Evolutionary conservation across 441 rosid genomes (phyloP).

Genomic region (Euphorbia celastroides): DNA sequence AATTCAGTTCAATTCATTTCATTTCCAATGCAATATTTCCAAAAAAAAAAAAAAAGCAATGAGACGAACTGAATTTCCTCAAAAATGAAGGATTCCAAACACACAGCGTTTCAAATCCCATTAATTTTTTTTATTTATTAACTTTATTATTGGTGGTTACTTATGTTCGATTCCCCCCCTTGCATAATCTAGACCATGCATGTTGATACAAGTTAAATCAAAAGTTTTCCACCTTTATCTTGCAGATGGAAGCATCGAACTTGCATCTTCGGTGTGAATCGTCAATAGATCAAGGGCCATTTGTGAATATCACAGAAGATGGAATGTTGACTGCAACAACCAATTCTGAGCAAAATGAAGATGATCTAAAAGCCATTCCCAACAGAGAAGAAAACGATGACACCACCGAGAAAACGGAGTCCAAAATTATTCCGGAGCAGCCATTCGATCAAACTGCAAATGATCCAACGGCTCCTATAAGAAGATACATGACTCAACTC

Average conservation of each 20-base stretch:
- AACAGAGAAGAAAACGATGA: slow-evolving; percentile 19
- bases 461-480: slow-evolving; percentile 32
- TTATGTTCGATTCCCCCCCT: too few species aligned
- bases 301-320: slow-evolving; percentile 41
- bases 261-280: slow-evolving; percentile 26
- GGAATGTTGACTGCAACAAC: slow-evolving; percentile 56
- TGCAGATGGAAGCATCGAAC: slow-evolving; percentile 34
- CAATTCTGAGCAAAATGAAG: slow-evolving; percentile 20
- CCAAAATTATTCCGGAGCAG: slow-evolving; percentile 10
- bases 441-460: slow-evolving; percentile 23
- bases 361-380: slow-evolving; percentile 12
- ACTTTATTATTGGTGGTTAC: too few species aligned
- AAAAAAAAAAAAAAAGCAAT: too few species aligned
- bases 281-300: slow-evolving; percentile 55
- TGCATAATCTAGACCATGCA: too few species aligned
- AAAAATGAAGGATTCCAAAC: too few species aligned
- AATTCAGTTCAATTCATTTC: too few species aligned
- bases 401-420: slow-evolving; percentile 21
- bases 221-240: neutral
- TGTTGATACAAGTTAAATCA: neutral
- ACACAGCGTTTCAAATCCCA: too few species aligned
- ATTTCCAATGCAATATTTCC: too few species aligned
- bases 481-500: slow-evolving; percentile 41
- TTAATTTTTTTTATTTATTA: too few species aligned
- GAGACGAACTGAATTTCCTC: too few species aligned